phyloP scores from a whole-genome alignment of 2,329 filamentous ascomycete genomes.

The Neonectria punicea region DNA sequence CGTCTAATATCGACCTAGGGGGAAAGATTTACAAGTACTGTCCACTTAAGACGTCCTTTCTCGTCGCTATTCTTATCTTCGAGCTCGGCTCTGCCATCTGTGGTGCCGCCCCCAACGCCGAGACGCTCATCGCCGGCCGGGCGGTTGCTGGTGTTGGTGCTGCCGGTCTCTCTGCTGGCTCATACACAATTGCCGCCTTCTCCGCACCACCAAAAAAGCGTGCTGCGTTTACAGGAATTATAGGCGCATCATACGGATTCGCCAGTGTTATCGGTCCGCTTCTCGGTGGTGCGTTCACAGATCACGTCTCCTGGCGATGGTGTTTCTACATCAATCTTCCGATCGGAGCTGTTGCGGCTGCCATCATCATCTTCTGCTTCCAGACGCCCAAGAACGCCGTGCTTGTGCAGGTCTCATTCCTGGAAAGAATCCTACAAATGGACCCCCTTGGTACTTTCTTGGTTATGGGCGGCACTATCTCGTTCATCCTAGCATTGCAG shows the following conservation, averaged over 20 bases:
- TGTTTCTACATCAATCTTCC: constrained; percentile 14
- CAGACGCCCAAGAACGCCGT: neutral
- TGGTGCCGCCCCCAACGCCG: constrained; percentile 55
- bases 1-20: constrained; percentile 47
- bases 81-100: constrained; percentile 65
- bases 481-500: neutral
- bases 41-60: constrained; percentile 60
- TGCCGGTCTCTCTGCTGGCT: constrained; percentile 60
- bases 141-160: constrained; percentile 59
- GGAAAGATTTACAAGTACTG: constrained; percentile 64
- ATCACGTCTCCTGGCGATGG: constrained; percentile 5
- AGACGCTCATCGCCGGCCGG: constrained; percentile 61
- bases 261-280: constrained; percentile 45
- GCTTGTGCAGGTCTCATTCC: neutral
- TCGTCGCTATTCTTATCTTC: constrained; percentile 60
- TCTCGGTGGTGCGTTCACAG: constrained; percentile 44
- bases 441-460: neutral
- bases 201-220: constrained; percentile 53
- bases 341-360: neutral
- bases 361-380: constrained; percentile 4
- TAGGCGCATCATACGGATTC: constrained; percentile 55
- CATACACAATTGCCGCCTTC: constrained; percentile 47
- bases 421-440: constrained; percentile 12
- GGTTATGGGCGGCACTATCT: neutral
- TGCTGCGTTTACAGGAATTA: constrained; percentile 38